Evolutionary conservation across 2,329 filamentous ascomycete species (phyloP), one percentile per base, ranked within the genome.

Genomic region (Cladorrhinum sp.): DNA sequence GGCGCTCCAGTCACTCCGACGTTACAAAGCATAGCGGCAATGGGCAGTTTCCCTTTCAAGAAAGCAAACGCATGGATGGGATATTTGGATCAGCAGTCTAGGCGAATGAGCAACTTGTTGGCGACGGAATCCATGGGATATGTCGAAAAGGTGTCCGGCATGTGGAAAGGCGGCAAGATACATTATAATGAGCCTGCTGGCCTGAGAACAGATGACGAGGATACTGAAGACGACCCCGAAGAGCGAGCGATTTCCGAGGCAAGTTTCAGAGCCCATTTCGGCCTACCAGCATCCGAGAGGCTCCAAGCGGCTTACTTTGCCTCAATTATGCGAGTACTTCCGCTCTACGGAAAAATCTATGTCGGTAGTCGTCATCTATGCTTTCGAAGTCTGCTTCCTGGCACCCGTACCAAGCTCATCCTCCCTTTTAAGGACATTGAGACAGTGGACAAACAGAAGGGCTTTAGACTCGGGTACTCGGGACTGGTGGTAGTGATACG

Each of bases 281-380:
- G 92, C 1, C 81, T 98, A n/a, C 91, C 93, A 0, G 81, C 86
- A 32, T 86, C 86, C 0, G 95, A 99, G 72, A 89, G 86, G 71
- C 83, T 99, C 1, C 87, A 91, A 64, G 93, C 93, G 1, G 91
- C 92, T 0, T 98, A 95, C 75, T 98, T 92, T 74, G 92, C 91
- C n/a, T 91, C 90, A 71, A 81, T 98, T n/a, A 86, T 96, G 67
- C 87, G 93, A 2, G 91, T 96, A 0, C 76, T 98, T 27, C 95
- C 95, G 2, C 81, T 98, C 1, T 98, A 97, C 69, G 95, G 95
- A 68, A 99, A 98, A 75, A 90, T 98, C 32, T 99, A 99, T 75
- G 88, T 98, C 66, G 93, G 95, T 71, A 87, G 92, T 66, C 85
- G 85, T 22, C 89, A 88, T 60, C 91, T 98, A 65, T 99, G 95